Conservation (phyloP, 495 filamentous ascomycete species). For the Annulohypoxylon nitens region DNA sequence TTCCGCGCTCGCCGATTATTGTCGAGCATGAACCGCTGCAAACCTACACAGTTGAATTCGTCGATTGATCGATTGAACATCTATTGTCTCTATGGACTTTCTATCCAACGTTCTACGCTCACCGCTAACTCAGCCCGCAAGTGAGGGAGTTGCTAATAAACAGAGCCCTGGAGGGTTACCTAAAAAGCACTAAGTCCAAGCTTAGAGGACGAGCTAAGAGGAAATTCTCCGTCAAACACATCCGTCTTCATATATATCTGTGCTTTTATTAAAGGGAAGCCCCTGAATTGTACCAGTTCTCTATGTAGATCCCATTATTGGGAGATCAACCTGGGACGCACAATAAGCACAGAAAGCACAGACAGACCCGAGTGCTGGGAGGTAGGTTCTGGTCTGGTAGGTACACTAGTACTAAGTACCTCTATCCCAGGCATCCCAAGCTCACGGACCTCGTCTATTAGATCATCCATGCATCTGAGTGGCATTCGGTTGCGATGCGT, state of each 20-base stretch:
- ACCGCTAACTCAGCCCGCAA: conserved; percentile 19
- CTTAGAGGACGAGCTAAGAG: background rate
- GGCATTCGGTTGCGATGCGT: conserved; percentile 40
- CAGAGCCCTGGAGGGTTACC: background rate
- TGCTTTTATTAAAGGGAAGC: conserved; percentile 34
- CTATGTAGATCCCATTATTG: conserved; percentile 39
- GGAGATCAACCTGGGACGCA: conserved; percentile 36
- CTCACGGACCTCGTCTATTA: conserved; percentile 45
- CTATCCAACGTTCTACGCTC: conserved; percentile 24
- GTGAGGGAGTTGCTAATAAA: background rate
- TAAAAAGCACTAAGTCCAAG: background rate
- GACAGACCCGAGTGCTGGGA: conserved; percentile 26
- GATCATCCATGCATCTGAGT: conserved; percentile 41
- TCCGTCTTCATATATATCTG: conserved; percentile 8
- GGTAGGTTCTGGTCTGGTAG: background rate
- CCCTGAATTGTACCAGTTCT: conserved; percentile 37
- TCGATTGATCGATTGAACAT: background rate
- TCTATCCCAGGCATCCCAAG: conserved; percentile 17
- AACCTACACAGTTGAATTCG: background rate
- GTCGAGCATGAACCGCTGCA: conserved; percentile 36
- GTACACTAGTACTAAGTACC: conserved; percentile 1
- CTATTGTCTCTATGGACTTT: conserved; percentile 1
- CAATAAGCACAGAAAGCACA: conserved; percentile 20
- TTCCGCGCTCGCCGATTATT: conserved; percentile 34
- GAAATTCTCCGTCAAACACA: conserved; percentile 3